phyloP scores from a whole-genome alignment of 805 yeast species.

The Monosporozyma unispora region DNA sequence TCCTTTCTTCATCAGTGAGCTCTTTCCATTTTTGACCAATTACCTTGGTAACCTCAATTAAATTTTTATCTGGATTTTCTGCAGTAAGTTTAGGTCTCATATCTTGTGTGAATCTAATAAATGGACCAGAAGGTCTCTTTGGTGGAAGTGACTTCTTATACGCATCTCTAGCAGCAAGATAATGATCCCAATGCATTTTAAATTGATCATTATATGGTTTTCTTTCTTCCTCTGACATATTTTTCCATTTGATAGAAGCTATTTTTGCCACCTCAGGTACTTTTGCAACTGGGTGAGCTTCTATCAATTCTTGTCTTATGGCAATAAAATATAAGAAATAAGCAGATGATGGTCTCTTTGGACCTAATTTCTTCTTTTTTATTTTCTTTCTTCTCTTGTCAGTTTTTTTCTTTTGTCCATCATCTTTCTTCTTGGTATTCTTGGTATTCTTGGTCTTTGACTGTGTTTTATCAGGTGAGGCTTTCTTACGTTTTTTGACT shows the following conservation, averaged over 20 bases:
- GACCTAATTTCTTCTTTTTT: conserved; percentile 31
- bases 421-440: too few relatives aligned
- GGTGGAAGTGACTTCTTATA: conserved; percentile 31
- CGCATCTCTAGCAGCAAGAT: conserved; percentile 28
- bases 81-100: conserved; percentile 26
- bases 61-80: conserved; percentile 28
- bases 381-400: conserved; percentile 5
- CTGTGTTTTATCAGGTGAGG: not conserved
- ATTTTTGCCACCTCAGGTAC: conserved; percentile 42
- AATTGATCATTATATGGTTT: conserved; percentile 61
- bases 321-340: conserved; percentile 31
- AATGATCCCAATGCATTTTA: conserved; percentile 30
- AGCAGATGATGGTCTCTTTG: conserved; percentile 33
- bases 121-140: conserved; percentile 33
- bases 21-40: conserved; percentile 30
- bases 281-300: conserved; percentile 29
- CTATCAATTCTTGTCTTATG: conserved; percentile 24
- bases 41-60: conserved; percentile 29
- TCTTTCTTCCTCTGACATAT: conserved; percentile 64
- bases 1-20: conserved; percentile 22
- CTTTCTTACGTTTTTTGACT: not conserved
- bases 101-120: conserved; percentile 30
- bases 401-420: not conserved
- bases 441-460: conserved; percentile 1
- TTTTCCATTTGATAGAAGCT: conserved; percentile 89